Conservation (phyloP, 78 protist species). For the Planoprotostelium fungivorum region DNA sequence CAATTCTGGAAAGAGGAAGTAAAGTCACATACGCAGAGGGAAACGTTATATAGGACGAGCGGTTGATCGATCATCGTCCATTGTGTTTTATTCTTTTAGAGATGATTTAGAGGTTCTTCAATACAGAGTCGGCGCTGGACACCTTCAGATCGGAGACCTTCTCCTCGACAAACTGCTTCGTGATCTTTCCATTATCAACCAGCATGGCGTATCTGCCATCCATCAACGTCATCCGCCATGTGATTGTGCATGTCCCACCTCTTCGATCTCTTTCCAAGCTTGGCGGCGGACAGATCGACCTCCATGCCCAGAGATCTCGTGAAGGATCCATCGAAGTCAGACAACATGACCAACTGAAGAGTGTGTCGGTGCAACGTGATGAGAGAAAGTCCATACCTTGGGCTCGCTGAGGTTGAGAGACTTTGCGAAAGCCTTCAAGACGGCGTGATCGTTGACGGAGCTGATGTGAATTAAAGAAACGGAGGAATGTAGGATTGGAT, state of each 20-base stretch:
- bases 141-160: not conserved
- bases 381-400: not conserved
- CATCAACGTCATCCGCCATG: not conserved
- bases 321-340: not conserved
- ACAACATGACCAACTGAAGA: not conserved
- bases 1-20: too few relatives aligned
- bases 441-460: not conserved
- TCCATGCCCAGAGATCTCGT: not conserved
- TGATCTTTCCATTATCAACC: not conserved
- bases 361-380: too few relatives aligned
- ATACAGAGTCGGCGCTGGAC: not conserved
- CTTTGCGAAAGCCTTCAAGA: not conserved
- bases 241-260: not conserved
- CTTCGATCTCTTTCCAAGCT: not conserved
- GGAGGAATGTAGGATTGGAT: not conserved
- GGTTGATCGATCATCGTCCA: too few relatives aligned
- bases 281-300: not conserved
- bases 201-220: not conserved
- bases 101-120: not conserved
- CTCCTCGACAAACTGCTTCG: not conserved
- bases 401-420: not conserved
- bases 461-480: too few relatives aligned
- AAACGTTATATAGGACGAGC: too few relatives aligned
- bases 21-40: too few relatives aligned
- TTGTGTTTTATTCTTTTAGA: too few relatives aligned